Evolutionary conservation across 805 yeast genomes (phyloP).

Genomic region (Debaryomyces castellii): DNA sequence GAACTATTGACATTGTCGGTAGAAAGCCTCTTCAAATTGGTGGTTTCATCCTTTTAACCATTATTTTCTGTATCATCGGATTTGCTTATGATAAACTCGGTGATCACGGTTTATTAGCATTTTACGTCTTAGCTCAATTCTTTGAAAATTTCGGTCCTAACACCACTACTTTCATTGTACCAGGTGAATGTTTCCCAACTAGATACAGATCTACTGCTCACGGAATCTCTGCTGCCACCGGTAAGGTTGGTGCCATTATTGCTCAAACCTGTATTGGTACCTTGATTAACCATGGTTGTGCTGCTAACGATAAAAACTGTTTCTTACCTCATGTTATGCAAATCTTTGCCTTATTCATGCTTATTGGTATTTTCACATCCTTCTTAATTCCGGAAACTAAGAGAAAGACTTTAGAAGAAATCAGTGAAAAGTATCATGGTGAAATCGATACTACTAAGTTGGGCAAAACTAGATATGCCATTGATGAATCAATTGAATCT

Average conservation of each 20-base stretch:
- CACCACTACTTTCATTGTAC: constrained; percentile 85
- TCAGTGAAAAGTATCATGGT: constrained; percentile 78
- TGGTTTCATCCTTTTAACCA: constrained; percentile 73
- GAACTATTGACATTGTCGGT: constrained; percentile 77
- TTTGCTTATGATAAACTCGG: constrained; percentile 74
- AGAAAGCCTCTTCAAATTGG: constrained; percentile 79
- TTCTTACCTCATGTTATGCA: constrained; percentile 92
- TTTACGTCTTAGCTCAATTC: constrained; percentile 79
- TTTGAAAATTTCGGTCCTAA: constrained; percentile 94
- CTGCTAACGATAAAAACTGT: constrained; percentile 60
- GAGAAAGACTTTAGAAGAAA: constrained; percentile 85
- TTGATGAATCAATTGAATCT: constrained; percentile 36
- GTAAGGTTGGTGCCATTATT: constrained; percentile 90
- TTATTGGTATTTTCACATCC: constrained; percentile 67
- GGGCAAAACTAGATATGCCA: constrained; percentile 37
- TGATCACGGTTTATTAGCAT: constrained; percentile 67
- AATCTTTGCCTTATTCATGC: constrained; percentile 89
- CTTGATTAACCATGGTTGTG: constrained; percentile 74
- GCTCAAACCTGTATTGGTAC: constrained; percentile 90
- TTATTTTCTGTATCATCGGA: constrained; percentile 76
- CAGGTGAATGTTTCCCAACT: constrained; percentile 92
- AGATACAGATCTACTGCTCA: constrained; percentile 95
- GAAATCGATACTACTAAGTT: constrained; percentile 55
- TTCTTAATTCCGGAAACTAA: constrained; percentile 84
- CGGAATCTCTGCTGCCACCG: constrained; percentile 90